phyloP scores from a whole-genome alignment of 768 basidiomycete species.

The Kwoniella newhampshirensis region DNA sequence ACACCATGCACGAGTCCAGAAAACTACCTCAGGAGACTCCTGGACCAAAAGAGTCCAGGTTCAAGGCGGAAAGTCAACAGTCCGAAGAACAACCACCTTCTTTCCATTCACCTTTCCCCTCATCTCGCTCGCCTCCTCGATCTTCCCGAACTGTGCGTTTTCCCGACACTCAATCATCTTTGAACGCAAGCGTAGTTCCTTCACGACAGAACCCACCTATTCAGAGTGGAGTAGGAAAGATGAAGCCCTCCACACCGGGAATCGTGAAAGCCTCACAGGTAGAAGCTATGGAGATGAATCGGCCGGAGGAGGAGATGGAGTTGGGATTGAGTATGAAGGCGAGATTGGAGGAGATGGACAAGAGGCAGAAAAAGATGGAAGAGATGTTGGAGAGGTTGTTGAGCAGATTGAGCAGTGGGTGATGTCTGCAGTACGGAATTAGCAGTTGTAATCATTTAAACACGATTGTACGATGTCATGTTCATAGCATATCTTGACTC shows the following conservation, averaged over 20 bases:
- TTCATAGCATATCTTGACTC: no score
- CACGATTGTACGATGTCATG: no score
- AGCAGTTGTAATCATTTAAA: no score
- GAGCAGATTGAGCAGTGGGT: neutral
- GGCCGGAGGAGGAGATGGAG: conserved; percentile 13
- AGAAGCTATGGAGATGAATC: conserved; percentile 11
- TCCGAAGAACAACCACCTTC: no score
- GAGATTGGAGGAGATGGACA: conserved; percentile 42
- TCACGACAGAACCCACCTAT: no score
- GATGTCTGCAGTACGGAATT: no score
- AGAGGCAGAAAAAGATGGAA: conserved; percentile 46
- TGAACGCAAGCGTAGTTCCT: no score
- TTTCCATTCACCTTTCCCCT: neutral
- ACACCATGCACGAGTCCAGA: neutral
- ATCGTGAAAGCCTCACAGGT: conserved; percentile 43
- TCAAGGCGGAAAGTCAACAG: no score
- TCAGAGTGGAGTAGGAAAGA: neutral
- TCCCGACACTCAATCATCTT: conserved; percentile 2
- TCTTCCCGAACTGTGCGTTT: conserved; percentile 6
- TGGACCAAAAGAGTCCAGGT: no score
- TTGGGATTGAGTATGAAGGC: conserved; percentile 12
- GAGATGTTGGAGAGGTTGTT: conserved; percentile 39
- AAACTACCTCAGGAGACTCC: neutral
- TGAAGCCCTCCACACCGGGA: conserved; percentile 11
- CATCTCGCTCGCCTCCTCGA: neutral